Evolutionary conservation across 2,329 filamentous ascomycete genomes (phyloP).

Genomic region (Mariannaea sp.): DNA sequence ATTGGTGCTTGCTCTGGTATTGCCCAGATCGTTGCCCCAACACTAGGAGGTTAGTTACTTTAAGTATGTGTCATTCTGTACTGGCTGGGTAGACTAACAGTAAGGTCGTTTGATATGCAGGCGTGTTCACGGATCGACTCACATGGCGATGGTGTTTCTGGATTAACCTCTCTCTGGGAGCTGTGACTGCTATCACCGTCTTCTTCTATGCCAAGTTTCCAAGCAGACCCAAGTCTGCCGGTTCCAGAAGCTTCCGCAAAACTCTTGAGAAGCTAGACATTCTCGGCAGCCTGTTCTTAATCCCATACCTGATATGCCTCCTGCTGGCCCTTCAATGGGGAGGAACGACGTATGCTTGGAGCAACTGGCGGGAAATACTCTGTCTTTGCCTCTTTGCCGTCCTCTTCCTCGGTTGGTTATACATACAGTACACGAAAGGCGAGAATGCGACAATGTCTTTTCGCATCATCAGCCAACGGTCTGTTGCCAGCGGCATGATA

Average conservation of each 20-base stretch:
- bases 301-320: not conserved
- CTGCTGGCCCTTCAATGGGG: not conserved
- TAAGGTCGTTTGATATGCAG: not conserved
- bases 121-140: constrained; percentile 4
- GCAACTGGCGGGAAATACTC: not conserved
- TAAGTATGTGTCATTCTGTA: not conserved
- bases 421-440: not conserved
- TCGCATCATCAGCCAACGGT: not conserved
- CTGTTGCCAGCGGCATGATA: not conserved
- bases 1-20: not conserved
- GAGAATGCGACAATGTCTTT: not conserved
- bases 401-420: not conserved
- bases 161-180: constrained; percentile 7
- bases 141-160: constrained; percentile 13
- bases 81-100: not conserved
- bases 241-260: not conserved
- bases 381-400: not conserved
- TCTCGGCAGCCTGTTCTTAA: not conserved
- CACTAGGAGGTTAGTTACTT: not conserved
- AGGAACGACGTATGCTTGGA: not conserved
- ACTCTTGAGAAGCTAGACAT: not conserved
- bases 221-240: not conserved
- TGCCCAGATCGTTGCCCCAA: not conserved
- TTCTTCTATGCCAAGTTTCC: constrained; percentile 5
- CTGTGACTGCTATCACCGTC: not conserved